phyloP scores from a whole-genome alignment of 139 green algal species.

The Edaphochlamys debaryana region DNA sequence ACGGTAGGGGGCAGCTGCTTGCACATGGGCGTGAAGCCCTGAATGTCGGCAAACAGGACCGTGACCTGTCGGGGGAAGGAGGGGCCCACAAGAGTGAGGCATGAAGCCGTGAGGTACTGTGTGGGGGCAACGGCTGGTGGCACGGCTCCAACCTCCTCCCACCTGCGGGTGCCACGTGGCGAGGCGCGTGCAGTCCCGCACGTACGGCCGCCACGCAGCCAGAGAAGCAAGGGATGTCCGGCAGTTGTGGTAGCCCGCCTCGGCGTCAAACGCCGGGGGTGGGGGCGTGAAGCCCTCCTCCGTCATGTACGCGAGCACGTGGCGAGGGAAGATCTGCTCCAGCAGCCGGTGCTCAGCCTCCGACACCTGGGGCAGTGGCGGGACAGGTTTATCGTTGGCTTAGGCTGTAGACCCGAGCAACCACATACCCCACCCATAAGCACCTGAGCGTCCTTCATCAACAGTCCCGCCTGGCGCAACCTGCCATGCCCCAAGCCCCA shows the following conservation, averaged over 20 bases:
- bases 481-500: too few relatives aligned
- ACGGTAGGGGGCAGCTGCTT: conserved; percentile 33
- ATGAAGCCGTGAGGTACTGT: background rate
- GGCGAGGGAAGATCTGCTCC: background rate
- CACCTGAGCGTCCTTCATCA: too few relatives aligned
- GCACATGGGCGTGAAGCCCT: conserved; percentile 50
- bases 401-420: too few relatives aligned
- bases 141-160: background rate
- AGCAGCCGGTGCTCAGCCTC: background rate
- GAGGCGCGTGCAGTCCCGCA: conserved; percentile 17
- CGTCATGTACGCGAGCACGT: background rate
- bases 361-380: background rate
- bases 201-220: background rate
- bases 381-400: background rate
- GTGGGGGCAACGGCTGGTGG: too few relatives aligned
- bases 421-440: too few relatives aligned
- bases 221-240: too few relatives aligned
- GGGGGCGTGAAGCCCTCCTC: background rate
- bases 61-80: background rate
- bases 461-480: too few relatives aligned
- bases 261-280: too few relatives aligned
- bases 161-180: conserved; percentile 29
- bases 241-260: too few relatives aligned
- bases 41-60: conserved; percentile 26
- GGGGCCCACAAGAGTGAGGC: background rate